These are phyloP conservation scores for sorghum (Sorghum bicolor) DNA, from an alignment of 176 grass and related monocot genomes.

Conservation along the genomic window DNA sequence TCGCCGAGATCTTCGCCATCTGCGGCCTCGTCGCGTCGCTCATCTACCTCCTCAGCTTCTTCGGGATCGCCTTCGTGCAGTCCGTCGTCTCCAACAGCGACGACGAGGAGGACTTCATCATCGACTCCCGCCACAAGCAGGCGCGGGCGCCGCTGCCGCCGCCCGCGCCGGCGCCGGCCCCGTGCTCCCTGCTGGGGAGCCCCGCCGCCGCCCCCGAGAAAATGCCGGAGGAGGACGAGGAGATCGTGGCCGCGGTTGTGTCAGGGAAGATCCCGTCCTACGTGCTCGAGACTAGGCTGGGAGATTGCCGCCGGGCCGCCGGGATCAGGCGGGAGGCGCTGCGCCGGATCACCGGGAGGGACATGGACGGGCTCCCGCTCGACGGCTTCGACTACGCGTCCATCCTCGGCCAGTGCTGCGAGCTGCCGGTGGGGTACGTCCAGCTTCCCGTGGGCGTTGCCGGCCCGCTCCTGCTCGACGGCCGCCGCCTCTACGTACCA, in stretches of 20 bases:
- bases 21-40: conserved; percentile 68
- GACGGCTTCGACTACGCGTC: conserved; percentile 67
- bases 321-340: conserved; percentile 65
- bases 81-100: conserved; percentile 72
- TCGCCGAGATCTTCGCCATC: conserved; percentile 71
- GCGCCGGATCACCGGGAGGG: conserved; percentile 57
- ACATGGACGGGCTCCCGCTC: conserved; percentile 59
- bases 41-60: conserved; percentile 84
- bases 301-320: conserved; percentile 59
- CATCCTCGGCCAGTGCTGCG: conserved; percentile 79
- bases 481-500: conserved; percentile 47
- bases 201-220: conserved; percentile 16
- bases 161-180: neutral
- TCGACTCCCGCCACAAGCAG: neutral
- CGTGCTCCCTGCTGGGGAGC: conserved; percentile 40
- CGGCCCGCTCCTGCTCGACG: conserved; percentile 64
- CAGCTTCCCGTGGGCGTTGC: conserved; percentile 62
- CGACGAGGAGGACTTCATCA: conserved; percentile 66
- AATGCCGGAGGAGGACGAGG: conserved; percentile 61
- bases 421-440: conserved; percentile 74
- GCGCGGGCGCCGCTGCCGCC: neutral
- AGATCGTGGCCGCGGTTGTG: conserved; percentile 48
- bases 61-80: conserved; percentile 79
- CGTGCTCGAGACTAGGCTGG: conserved; percentile 56
- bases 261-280: conserved; percentile 61